Evolutionary conservation across 306 rosid species (phyloP).

Genomic region (Prunus padus): DNA sequence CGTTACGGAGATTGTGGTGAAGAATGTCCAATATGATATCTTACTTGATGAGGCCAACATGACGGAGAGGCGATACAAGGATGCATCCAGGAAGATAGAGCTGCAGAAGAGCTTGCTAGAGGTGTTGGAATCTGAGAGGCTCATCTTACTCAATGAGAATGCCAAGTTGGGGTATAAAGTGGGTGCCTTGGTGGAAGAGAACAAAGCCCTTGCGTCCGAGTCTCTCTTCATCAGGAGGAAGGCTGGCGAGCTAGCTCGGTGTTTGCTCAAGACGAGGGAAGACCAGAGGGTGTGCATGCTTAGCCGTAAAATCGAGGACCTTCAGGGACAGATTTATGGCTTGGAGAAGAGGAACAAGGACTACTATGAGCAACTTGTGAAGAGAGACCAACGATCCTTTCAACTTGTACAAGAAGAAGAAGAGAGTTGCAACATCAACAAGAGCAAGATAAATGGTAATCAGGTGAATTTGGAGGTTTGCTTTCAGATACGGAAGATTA

Average conservation of each 20-base stretch:
- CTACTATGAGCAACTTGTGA: constrained; percentile 63
- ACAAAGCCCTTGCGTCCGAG: constrained; percentile 66
- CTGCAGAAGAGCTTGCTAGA: constrained; percentile 84
- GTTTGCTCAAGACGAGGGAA: constrained; percentile 77
- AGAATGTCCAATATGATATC: constrained; percentile 64
- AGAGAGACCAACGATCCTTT: constrained; percentile 21
- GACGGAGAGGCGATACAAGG: constrained; percentile 52
- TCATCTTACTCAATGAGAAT: constrained; percentile 76
- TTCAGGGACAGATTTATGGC: constrained; percentile 77
- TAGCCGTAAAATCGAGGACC: constrained; percentile 74
- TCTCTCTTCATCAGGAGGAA: constrained; percentile 62
- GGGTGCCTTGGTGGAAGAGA: constrained; percentile 66
- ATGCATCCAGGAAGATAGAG: constrained; percentile 69
- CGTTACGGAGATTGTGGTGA: constrained; percentile 72
- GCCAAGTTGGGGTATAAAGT: constrained; percentile 63
- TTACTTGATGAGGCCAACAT: constrained; percentile 50
- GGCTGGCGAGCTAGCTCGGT: constrained; percentile 77
- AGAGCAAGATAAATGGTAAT: constrained; percentile 21
- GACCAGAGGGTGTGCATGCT: constrained; percentile 78
- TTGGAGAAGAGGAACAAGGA: constrained; percentile 88
- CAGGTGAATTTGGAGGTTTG: constrained; percentile 53
- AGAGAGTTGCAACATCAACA: constrained; percentile 17
- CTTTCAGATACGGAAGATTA: constrained; percentile 51
- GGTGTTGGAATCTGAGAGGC: constrained; percentile 91
- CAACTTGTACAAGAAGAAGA: constrained; percentile 7